Evolutionary conservation across 2,329 filamentous ascomycete species (phyloP).

Genomic region (Fusarium tupiense): DNA sequence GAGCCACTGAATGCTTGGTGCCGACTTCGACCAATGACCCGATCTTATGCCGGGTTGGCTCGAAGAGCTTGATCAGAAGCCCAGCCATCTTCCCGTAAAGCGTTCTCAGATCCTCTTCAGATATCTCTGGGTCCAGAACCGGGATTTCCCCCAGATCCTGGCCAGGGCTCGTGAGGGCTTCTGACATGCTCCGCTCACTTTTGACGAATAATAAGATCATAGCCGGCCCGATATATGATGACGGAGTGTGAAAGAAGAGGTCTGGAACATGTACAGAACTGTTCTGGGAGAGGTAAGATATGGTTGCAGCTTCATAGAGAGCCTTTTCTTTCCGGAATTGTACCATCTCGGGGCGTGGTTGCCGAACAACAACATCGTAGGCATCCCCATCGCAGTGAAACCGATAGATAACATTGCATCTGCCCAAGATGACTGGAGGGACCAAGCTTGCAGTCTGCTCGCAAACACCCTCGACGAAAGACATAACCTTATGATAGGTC

Average conservation of each 20-base stretch:
- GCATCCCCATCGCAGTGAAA: background rate
- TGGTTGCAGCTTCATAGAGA: slow-evolving; percentile 1
- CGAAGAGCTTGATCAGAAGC: slow-evolving; percentile 50
- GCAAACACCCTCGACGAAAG: background rate
- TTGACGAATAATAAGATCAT: background rate
- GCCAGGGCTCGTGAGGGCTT: background rate
- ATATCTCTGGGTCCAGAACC: background rate
- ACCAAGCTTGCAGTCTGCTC: background rate
- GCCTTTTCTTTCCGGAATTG: slow-evolving; percentile 13
- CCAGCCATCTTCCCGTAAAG: background rate
- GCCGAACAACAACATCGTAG: background rate
- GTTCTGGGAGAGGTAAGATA: background rate
- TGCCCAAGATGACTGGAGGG: slow-evolving; percentile 1
- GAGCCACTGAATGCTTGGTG: slow-evolving; percentile 40
- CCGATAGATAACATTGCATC: slow-evolving; percentile 7
- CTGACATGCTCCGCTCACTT: background rate
- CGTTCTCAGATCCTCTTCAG: background rate
- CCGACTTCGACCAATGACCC: slow-evolving; percentile 47
- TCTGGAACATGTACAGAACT: background rate
- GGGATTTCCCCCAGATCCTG: background rate
- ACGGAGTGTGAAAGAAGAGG: background rate
- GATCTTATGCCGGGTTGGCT: slow-evolving; percentile 48
- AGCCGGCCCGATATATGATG: background rate
- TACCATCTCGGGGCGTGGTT: background rate
- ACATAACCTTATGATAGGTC: background rate